phyloP scores from a whole-genome alignment of 1,284 basidiomycete species.

The Ustilago hordei region DNA sequence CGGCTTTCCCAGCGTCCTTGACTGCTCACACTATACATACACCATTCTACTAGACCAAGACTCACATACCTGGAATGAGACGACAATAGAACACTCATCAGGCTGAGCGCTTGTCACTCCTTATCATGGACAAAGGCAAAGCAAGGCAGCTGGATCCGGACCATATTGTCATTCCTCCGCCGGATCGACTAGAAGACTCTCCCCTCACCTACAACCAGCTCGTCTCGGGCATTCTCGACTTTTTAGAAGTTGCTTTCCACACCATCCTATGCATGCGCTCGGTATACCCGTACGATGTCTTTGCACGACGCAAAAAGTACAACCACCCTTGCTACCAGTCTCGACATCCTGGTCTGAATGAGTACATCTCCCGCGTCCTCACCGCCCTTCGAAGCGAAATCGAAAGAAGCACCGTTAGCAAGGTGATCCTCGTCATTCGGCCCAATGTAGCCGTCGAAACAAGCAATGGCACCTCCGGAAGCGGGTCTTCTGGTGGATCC shows the following conservation, averaged over 20 bases:
- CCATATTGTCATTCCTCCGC: constrained; percentile 13
- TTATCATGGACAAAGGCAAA: constrained; percentile 47
- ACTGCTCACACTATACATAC: background rate
- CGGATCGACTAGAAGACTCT: constrained; percentile 44
- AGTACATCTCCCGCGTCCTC: constrained; percentile 85
- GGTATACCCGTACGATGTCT: constrained; percentile 88
- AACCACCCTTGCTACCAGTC: constrained; percentile 90
- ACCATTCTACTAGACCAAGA: background rate
- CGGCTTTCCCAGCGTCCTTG: background rate
- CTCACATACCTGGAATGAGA: background rate
- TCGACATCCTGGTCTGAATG: constrained; percentile 85
- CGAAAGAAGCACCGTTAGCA: constrained; percentile 48
- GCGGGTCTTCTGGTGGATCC: constrained; percentile 15
- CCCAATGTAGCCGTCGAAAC: constrained; percentile 27
- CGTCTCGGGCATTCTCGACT: constrained; percentile 45
- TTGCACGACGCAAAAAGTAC: constrained; percentile 86
- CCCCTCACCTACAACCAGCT: constrained; percentile 53
- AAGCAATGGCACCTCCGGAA: background rate
- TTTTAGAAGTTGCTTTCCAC: constrained; percentile 88
- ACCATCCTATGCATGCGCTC: constrained; percentile 88
- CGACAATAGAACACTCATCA: background rate
- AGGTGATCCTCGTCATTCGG: constrained; percentile 25
- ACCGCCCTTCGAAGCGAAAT: constrained; percentile 82
- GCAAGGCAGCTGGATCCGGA: constrained; percentile 29
- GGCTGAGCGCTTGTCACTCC: background rate